A percentile compares a stretch with the other conserved stretches of the same genome.
Evolutionary conservation across 1,284 basidiomycete genomes (phyloP).

Genomic region (Caloboletus firmus): DNA sequence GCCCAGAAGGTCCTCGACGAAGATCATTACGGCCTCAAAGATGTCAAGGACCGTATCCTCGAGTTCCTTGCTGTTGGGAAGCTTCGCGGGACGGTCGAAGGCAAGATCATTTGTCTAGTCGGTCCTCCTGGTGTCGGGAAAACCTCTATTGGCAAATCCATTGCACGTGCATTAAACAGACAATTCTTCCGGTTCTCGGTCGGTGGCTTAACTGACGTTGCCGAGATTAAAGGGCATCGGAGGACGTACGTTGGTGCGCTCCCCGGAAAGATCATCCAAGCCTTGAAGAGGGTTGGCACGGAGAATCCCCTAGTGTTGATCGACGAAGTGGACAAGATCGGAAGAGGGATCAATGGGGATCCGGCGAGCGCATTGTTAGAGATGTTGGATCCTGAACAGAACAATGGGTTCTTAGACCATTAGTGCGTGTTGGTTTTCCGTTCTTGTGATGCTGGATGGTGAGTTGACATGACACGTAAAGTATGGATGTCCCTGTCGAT

Average conservation of each 20-base stretch:
- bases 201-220: constrained; percentile 95
- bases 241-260: constrained; percentile 96
- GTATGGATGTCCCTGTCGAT: constrained; percentile 97
- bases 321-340: constrained; percentile 99
- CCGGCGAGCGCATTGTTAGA: constrained; percentile 93
- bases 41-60: constrained; percentile 96
- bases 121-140: constrained; percentile 98
- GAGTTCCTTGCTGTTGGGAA: constrained; percentile 99
- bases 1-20: constrained; percentile 88
- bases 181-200: constrained; percentile 97
- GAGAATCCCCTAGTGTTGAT: constrained; percentile 97
- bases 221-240: constrained; percentile 98
- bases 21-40: constrained; percentile 95
- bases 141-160: constrained; percentile 94
- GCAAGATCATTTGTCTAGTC: constrained; percentile 96
- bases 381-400: constrained; percentile 99
- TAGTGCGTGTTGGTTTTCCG: constrained; percentile 57
- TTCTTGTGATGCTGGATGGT: not conserved
- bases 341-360: constrained; percentile 94
- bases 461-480: constrained; percentile 32
- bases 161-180: constrained; percentile 80
- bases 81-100: constrained; percentile 93
- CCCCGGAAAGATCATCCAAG: constrained; percentile 98
- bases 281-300: constrained; percentile 93
- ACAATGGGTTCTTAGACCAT: constrained; percentile 93